A percentile compares a stretch with the other conserved stretches of the same genome.
These are phyloP conservation scores for Mycena galopus DNA, from an alignment of 768 basidiomycete species.

Conservation along the genomic window DNA sequence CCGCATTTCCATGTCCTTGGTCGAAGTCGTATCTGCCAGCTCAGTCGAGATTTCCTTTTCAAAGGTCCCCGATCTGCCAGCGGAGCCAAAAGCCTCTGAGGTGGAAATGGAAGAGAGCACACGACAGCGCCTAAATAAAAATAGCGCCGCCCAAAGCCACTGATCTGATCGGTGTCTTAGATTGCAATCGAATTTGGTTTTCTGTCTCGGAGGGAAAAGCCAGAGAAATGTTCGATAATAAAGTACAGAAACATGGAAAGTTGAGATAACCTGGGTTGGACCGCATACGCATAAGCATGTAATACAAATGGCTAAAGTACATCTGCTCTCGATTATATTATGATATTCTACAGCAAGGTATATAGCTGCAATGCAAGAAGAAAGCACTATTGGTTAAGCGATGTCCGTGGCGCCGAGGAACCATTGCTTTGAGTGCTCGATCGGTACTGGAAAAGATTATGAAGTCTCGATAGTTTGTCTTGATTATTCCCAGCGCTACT, in stretches of 20 bases:
- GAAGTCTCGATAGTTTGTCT: conserved; percentile 79
- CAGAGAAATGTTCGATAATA: too few species aligned
- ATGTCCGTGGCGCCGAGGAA: conserved; percentile 53
- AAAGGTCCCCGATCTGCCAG: too few species aligned
- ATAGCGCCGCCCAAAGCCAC: too few species aligned
- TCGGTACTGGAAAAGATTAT: conserved; percentile 88
- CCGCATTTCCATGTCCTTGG: not conserved
- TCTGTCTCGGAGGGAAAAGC: too few species aligned
- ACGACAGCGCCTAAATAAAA: not conserved
- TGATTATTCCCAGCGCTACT: conserved; percentile 59
- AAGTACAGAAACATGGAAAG: too few species aligned
- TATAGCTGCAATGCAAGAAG: conserved; percentile 15
- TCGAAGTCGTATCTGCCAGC: too few species aligned
- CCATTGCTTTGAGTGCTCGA: conserved; percentile 70
- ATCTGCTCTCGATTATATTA: conserved; percentile 8
- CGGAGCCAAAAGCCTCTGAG: not conserved
- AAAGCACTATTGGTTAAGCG: conserved; percentile 24
- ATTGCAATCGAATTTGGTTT: too few species aligned
- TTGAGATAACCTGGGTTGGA: not conserved
- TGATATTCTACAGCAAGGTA: conserved; percentile 27
- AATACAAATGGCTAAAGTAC: conserved; percentile 20
- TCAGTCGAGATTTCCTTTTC: too few species aligned
- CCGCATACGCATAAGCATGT: conserved; percentile 6
- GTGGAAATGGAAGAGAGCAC: not conserved
- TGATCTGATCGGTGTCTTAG: too few species aligned